phyloP scores from a whole-genome alignment of 768 basidiomycete genomes.

The Coprinellus micaceus region DNA sequence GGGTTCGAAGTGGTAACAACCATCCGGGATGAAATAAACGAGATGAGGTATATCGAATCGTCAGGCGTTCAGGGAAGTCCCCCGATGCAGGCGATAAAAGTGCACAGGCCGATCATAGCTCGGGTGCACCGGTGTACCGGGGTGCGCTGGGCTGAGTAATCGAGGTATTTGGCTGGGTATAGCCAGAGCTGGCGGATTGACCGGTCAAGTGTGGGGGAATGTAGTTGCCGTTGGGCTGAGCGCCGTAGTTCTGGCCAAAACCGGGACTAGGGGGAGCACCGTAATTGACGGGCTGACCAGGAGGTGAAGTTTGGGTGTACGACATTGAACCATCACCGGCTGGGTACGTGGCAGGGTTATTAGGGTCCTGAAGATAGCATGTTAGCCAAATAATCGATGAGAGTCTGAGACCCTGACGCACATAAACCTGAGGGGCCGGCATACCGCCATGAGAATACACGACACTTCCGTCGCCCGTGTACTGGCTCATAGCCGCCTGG shows the following conservation, averaged over 20 bases:
- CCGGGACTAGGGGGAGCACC: neutral
- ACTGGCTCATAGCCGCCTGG: conserved; percentile 16
- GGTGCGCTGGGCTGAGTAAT: conserved; percentile 10
- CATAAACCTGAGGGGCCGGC: conserved; percentile 35
- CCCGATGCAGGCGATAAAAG: conserved; percentile 9
- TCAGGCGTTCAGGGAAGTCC: neutral
- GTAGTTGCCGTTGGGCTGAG: neutral
- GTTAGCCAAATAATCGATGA: conserved; percentile 2
- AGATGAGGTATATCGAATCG: no score
- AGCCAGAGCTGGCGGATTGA: conserved; percentile 1
- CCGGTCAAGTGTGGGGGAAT: conserved; percentile 4
- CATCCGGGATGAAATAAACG: no score
- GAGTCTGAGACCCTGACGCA: conserved; percentile 20
- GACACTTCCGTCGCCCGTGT: conserved; percentile 13
- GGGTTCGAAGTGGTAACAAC: no score
- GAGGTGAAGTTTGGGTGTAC: conserved; percentile 1
- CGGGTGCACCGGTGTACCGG: conserved; percentile 11
- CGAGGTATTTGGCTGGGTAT: conserved; percentile 2
- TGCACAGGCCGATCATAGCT: neutral
- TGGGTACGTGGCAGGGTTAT: conserved; percentile 43
- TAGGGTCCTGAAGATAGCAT: conserved; percentile 27
- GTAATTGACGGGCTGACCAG: conserved; percentile 8
- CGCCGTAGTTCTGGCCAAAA: neutral
- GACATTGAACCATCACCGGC: conserved; percentile 12
- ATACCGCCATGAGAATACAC: conserved; percentile 14